Conservation (phyloP, 176 grass and related monocot species). For the Lolium perenne region DNA sequence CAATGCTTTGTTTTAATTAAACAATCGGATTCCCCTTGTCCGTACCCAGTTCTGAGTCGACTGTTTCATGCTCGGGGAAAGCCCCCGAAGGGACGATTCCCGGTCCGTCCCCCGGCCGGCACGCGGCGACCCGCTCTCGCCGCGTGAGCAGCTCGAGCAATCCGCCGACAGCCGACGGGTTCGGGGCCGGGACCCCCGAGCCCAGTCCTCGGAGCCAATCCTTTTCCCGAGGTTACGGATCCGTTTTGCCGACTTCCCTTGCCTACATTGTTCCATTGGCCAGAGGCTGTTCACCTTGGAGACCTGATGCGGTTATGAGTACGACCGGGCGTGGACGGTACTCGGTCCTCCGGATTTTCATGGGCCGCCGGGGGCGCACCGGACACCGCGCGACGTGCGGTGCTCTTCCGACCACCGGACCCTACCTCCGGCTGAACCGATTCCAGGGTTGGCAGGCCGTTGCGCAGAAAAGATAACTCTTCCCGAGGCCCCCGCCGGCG, state of each 20-base stretch:
- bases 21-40: conserved; percentile 13
- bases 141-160: conserved; percentile 33
- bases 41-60: conserved; percentile 54
- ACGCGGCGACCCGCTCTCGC: conserved; percentile 34
- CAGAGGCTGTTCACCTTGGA: conserved; percentile 66
- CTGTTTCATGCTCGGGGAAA: conserved; percentile 41
- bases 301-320: conserved; percentile 83
- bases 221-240: conserved; percentile 82
- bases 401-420: conserved; percentile 60
- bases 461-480: conserved; percentile 78
- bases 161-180: no score
- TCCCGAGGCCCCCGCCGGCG: conserved; percentile 58
- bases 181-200: conserved; percentile 27
- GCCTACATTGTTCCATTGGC: conserved; percentile 16
- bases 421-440: conserved; percentile 57
- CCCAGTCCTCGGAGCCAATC: conserved; percentile 74
- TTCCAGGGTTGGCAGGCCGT: conserved; percentile 26
- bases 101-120: conserved; percentile 40
- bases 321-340: conserved; percentile 32
- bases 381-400: conserved; percentile 56
- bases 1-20: conserved; percentile 96
- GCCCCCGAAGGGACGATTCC: conserved; percentile 9
- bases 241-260: conserved; percentile 43
- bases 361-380: conserved; percentile 60
- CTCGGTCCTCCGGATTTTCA: conserved; percentile 61